These are phyloP conservation scores for Cercis canadensis DNA, from an alignment of 306 rosid genomes.

Conservation along the genomic window DNA sequence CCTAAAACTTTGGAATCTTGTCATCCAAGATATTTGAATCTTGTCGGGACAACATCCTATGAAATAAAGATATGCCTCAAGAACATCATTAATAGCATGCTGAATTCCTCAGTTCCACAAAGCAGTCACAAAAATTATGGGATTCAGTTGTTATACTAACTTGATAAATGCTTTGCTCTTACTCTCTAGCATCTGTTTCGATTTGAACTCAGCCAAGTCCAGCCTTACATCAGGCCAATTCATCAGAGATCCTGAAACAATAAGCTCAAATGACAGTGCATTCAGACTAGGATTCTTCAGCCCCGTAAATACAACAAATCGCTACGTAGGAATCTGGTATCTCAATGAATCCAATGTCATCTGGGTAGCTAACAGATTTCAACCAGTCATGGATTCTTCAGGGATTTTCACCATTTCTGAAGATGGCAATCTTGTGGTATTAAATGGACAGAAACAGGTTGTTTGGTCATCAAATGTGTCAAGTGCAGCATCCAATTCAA, in stretches of 20 bases:
- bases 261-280: slow-evolving; percentile 1
- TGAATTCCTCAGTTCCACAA: background rate
- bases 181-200: background rate
- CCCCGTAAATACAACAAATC: slow-evolving; percentile 11
- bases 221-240: background rate
- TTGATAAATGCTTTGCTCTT: background rate
- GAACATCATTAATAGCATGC: background rate
- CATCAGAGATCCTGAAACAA: slow-evolving; percentile 24
- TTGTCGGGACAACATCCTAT: too few relatives aligned
- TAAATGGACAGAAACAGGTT: slow-evolving; percentile 28
- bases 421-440: slow-evolving; percentile 35
- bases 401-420: slow-evolving; percentile 27
- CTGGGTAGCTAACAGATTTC: slow-evolving; percentile 39
- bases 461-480: slow-evolving; percentile 46
- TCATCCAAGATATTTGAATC: too few relatives aligned
- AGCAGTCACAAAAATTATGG: background rate
- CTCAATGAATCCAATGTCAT: background rate
- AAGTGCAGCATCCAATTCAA: slow-evolving; percentile 16
- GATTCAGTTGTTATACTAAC: background rate
- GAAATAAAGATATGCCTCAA: background rate
- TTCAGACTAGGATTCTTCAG: slow-evolving; percentile 49
- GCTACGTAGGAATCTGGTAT: slow-evolving; percentile 44
- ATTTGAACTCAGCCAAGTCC: background rate
- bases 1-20: too few relatives aligned
- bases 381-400: slow-evolving; percentile 7